A percentile compares a stretch with the other conserved stretches of the same genome.
Conservation (phyloP, 441 rosid genomes). For the Populus hybrid region DNA sequence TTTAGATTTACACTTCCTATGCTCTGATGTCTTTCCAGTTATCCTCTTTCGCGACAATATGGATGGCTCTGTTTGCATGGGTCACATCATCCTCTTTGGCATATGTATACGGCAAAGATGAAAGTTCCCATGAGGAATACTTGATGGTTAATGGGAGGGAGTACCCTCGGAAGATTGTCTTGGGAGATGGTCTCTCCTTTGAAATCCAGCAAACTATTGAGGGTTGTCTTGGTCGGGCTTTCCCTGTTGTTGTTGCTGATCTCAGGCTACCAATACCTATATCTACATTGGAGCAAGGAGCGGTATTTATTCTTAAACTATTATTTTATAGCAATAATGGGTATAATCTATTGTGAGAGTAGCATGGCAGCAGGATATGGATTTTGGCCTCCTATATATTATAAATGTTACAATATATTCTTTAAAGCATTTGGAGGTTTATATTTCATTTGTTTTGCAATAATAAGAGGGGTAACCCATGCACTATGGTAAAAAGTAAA, state of each 20-base stretch:
- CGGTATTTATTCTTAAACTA: conserved; percentile 43
- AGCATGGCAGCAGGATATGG: background rate
- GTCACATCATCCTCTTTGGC: conserved; percentile 83
- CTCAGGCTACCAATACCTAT: conserved; percentile 62
- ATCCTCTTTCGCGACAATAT: conserved; percentile 86
- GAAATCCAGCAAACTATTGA: conserved; percentile 82
- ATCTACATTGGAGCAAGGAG: conserved; percentile 74
- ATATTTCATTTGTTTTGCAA: background rate
- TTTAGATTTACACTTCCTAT: conserved; percentile 13
- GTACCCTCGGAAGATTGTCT: conserved; percentile 53
- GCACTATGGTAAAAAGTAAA: background rate
- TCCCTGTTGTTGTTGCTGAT: conserved; percentile 63
- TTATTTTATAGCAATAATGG: background rate
- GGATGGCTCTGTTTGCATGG: conserved; percentile 89
- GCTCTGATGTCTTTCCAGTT: conserved; percentile 37
- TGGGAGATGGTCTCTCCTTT: conserved; percentile 69
- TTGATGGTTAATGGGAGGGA: conserved; percentile 60
- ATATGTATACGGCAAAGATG: conserved; percentile 81
- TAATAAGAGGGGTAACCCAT: background rate
- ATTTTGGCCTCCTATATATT: background rate
- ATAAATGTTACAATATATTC: background rate
- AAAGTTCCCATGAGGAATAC: conserved; percentile 64
- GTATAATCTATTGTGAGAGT: background rate
- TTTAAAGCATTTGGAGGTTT: background rate
- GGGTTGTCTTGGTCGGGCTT: conserved; percentile 77